Conservation (phyloP, 352 stramenopile genomes). For the Phytopythium ostracodes region DNA sequence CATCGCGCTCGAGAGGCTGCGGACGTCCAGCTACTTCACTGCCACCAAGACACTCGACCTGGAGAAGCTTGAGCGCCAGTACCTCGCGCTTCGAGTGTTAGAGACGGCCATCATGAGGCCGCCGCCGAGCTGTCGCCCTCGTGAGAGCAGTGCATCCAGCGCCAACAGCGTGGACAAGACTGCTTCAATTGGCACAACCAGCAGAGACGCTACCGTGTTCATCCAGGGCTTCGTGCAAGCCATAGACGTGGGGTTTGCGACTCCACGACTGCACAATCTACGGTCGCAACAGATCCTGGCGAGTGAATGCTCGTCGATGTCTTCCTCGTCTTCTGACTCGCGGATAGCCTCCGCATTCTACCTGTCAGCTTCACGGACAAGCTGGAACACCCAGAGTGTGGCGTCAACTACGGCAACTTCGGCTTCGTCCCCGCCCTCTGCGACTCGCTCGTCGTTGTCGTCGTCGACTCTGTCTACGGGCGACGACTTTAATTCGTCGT, state of each 20-base stretch:
- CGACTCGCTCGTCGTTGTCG: slow-evolving; percentile 3
- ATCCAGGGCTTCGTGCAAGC: slow-evolving; percentile 15
- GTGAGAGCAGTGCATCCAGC: not conserved
- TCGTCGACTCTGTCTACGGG: slow-evolving; percentile 12
- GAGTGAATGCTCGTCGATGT: slow-evolving; percentile 17
- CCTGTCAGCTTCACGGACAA: not conserved
- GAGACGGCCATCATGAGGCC: slow-evolving; percentile 38
- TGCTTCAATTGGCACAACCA: not conserved
- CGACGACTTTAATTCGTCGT: slow-evolving; percentile 17
- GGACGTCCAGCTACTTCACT: slow-evolving; percentile 41
- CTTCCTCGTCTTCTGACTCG: not conserved
- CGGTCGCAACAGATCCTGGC: slow-evolving; percentile 52
- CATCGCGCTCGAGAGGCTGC: slow-evolving; percentile 59
- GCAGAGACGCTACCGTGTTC: not conserved
- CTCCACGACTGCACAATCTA: slow-evolving; percentile 34
- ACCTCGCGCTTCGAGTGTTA: slow-evolving; percentile 39
- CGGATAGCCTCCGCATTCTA: slow-evolving; percentile 2
- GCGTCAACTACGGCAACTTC: not conserved
- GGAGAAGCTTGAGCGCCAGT: slow-evolving; percentile 64
- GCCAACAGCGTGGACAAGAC: not conserved
- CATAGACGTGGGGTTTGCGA: slow-evolving; percentile 40
- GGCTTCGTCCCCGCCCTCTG: not conserved
- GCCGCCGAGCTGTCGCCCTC: slow-evolving; percentile 9
- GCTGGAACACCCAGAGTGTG: not conserved
- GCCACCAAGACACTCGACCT: slow-evolving; percentile 36